Evolutionary conservation across 1,284 basidiomycete genomes (phyloP).

Genomic region (Ceratobasidium sp.): DNA sequence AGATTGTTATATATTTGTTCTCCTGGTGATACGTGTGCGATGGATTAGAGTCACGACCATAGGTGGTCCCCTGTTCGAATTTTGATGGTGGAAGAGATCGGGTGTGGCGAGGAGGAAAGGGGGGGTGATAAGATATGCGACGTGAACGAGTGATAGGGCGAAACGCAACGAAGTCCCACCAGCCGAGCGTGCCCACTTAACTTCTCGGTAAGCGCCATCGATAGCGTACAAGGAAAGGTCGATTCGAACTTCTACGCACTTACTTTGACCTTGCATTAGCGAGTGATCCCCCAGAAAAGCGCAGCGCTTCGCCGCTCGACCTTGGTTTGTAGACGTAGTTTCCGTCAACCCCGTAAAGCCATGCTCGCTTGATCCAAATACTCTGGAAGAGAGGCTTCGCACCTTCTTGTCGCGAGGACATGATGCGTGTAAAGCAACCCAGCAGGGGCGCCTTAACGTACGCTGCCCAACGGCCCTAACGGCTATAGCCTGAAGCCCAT

Average conservation of each 20-base stretch:
- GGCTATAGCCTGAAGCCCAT: neutral
- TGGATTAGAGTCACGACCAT: neutral
- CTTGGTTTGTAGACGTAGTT: neutral
- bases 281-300: neutral
- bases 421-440: neutral
- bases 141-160: neutral
- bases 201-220: neutral
- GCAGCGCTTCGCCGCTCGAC: neutral
- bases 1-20: slow-evolving; percentile 26
- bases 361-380: neutral
- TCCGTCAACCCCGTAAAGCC: neutral
- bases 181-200: neutral
- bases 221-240: neutral
- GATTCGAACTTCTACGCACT: neutral
- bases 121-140: neutral
- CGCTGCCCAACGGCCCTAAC: neutral
- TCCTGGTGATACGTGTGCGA: neutral
- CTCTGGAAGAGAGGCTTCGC: neutral
- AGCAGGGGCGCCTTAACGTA: neutral
- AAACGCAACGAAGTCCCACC: neutral
- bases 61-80: neutral
- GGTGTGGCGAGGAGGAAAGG: neutral
- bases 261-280: neutral
- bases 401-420: neutral
- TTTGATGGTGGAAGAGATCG: neutral